A percentile compares a stretch with the other conserved stretches of the same genome.
phyloP scores from a whole-genome alignment of 2,329 filamentous ascomycete species.

The Colletotrichum kahawae region DNA sequence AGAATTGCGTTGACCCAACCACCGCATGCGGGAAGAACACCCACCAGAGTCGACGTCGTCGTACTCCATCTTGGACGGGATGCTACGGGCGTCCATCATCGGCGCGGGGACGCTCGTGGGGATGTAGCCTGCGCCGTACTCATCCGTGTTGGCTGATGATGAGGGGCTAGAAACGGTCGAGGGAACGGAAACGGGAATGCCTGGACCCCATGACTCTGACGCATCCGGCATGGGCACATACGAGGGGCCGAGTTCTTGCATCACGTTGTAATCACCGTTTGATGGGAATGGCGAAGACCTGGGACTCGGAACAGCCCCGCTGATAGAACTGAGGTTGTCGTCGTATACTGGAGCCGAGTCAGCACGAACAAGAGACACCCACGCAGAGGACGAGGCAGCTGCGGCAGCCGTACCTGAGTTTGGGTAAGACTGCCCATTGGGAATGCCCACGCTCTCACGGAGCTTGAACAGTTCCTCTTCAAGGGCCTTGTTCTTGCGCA shows the following conservation, averaged over 20 bases:
- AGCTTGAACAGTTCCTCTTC: conserved; percentile 56
- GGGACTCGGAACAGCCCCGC: conserved; percentile 46
- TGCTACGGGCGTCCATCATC: conserved; percentile 42
- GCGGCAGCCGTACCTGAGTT: conserved; percentile 40
- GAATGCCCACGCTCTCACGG: conserved; percentile 49
- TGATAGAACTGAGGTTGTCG: conserved; percentile 42
- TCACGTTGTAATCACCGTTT: conserved; percentile 44
- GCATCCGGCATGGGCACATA: conserved; percentile 46
- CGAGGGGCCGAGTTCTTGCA: conserved; percentile 46
- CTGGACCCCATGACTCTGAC: conserved; percentile 51
- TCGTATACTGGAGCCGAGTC: conserved; percentile 41
- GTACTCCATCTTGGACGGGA: conserved; percentile 43
- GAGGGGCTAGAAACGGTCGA: conserved; percentile 58
- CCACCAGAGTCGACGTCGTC: conserved; percentile 34
- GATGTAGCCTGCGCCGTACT: conserved; percentile 52
- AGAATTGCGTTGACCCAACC: conserved; percentile 24
- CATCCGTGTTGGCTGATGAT: conserved; percentile 52
- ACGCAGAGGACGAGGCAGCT: conserved; percentile 20
- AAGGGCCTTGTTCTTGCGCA: conserved; percentile 57
- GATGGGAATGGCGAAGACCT: conserved; percentile 51
- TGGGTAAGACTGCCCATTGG: conserved; percentile 46
- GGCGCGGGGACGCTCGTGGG: conserved; percentile 53
- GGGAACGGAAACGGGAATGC: conserved; percentile 47
- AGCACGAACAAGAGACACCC: conserved; percentile 19
- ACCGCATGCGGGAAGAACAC: conserved; percentile 7